Evolutionary conservation across 805 yeast species (phyloP).

Genomic region (Ogataea salicorniae): DNA sequence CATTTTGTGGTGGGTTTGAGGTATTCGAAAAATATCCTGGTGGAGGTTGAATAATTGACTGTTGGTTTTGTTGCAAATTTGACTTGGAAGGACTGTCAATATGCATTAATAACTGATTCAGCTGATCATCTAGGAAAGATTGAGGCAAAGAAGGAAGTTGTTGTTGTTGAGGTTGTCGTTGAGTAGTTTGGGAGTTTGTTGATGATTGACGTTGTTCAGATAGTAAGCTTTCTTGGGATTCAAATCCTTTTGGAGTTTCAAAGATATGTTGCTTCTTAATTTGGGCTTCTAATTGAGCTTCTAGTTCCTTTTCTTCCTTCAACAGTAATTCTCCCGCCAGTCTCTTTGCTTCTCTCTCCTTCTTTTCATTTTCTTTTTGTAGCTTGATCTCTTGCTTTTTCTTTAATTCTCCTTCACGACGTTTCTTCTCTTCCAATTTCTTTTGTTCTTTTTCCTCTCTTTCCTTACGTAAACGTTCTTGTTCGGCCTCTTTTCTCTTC

Average conservation of each 20-base stretch:
- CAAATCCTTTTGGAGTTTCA: background rate
- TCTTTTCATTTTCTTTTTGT: slow-evolving; percentile 28
- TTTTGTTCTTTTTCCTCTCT: slow-evolving; percentile 36
- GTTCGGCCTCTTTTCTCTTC: slow-evolving; percentile 36
- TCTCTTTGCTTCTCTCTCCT: slow-evolving; percentile 21
- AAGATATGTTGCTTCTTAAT: background rate
- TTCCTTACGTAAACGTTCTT: slow-evolving; percentile 32
- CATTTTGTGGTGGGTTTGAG: background rate
- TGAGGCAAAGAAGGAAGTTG: background rate
- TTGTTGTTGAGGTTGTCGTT: background rate
- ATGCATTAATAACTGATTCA: slow-evolving; percentile 12
- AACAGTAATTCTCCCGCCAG: slow-evolving; percentile 24
- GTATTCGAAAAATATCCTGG: background rate
- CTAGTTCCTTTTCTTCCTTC: slow-evolving; percentile 4
- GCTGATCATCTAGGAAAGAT: slow-evolving; percentile 15
- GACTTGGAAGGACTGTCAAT: slow-evolving; percentile 2
- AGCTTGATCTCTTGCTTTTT: slow-evolving; percentile 32
- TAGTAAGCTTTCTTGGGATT: background rate
- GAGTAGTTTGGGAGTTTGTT: background rate
- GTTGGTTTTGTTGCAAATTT: background rate
- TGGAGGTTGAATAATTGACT: slow-evolving; percentile 1
- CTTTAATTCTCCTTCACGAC: slow-evolving; percentile 30
- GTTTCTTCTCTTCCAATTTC: slow-evolving; percentile 30
- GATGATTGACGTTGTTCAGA: background rate
- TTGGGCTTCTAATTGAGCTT: background rate